phyloP scores from a whole-genome alignment of 345 rosid genomes.

The Atalantia buxifolia region DNA sequence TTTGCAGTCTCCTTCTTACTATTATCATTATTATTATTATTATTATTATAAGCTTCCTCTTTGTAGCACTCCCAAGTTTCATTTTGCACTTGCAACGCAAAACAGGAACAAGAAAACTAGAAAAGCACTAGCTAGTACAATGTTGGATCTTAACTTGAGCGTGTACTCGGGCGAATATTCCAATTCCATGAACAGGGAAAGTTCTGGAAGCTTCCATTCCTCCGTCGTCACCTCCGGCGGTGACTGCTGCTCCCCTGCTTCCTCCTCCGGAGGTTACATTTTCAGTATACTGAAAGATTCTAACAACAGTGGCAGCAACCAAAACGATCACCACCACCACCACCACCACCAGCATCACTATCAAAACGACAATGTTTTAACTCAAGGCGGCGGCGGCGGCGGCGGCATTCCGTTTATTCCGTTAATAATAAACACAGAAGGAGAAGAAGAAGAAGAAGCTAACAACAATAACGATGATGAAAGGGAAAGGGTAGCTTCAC shows the following conservation, averaged over 20 bases:
- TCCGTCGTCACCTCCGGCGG: conserved; percentile 32
- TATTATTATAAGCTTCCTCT: background rate
- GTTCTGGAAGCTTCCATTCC: conserved; percentile 41
- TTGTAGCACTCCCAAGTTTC: too few relatives aligned
- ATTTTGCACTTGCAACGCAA: too few relatives aligned
- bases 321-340: background rate
- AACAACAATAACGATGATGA: background rate
- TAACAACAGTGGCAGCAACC: background rate
- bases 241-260: conserved; percentile 33
- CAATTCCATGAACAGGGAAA: conserved; percentile 15
- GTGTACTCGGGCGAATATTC: conserved; percentile 9
- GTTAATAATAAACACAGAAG: background rate
- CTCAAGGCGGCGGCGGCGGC: background rate
- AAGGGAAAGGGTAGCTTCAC: background rate
- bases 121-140: background rate
- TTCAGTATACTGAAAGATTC: conserved; percentile 31
- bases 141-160: conserved; percentile 56
- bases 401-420: background rate
- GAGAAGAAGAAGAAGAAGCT: too few relatives aligned
- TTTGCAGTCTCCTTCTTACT: background rate
- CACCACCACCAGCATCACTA: too few relatives aligned
- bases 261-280: conserved; percentile 24
- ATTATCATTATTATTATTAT: too few relatives aligned
- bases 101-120: too few relatives aligned
- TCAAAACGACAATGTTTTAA: background rate